Base-by-base conservation (phyloP, 176 grass and related monocot species). In the Calamus simplicifolius region DNA sequence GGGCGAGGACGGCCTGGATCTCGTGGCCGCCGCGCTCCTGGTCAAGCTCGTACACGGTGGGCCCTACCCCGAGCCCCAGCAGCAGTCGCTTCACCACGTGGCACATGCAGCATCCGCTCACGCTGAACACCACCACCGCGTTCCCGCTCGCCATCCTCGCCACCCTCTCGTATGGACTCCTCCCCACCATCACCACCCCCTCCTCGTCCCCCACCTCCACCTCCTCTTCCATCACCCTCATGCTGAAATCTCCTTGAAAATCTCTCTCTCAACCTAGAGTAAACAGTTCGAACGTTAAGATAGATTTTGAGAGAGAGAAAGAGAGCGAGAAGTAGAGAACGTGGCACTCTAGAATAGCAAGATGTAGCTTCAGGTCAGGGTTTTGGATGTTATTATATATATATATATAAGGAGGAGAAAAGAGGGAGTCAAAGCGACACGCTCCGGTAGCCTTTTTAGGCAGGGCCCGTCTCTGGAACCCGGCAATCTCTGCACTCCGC, bases 51-150 rank as follows among this genome's bases (percentile, higher is more conserved):
- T 98, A 92, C 0, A 92, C 81, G 14, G 84, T 80, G 5, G 93
- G 93, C 0, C 93, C 93, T 0, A 98, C 93, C 15, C 93, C 93
- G 0, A 98, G 83, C 1, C 93, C 93, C 0, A 98, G 77, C 2
- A 98, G 84, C 4, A 98, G 81, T 14, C 81, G 87, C 83, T 98
- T 92, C 3, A 92, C 87, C 0, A 88, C 93, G 63, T 98, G 87
- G 79, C 93, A 88, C 93, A 98, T 98, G 93, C 93, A 98, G 81
- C 93, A 98, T 13, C 78, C 75, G 62, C 79, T 98, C 2, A 83
- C 69, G 66, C 93, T 81, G 87, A 98, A 98, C 59, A 92, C 87
- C 23, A 98, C 93, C 52, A 98, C 87, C 2, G 93, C 93, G 69
- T 85, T 98, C 15, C 74, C 85, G 73, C 81, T 30, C 5, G 87